A percentile compares a stretch with the other conserved stretches of the same genome.
Conservation (phyloP, 2,329 filamentous ascomycete genomes). For the Keithomyces neogunnii region DNA sequence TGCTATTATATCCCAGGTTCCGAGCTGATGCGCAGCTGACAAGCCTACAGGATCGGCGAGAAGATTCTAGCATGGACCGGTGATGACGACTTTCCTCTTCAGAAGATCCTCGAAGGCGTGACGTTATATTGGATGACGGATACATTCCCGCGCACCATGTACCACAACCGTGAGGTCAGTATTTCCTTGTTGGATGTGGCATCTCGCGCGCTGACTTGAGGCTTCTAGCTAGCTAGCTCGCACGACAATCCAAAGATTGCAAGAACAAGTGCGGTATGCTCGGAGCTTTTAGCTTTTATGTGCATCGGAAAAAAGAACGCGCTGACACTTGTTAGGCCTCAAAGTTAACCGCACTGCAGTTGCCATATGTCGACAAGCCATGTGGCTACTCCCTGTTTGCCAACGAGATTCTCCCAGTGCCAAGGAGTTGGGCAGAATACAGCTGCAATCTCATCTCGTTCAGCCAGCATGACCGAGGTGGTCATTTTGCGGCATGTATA, state of each 20-base stretch:
- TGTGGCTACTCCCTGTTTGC: slow-evolving; percentile 38
- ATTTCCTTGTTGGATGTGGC: neutral
- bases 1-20: neutral
- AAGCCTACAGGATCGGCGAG: slow-evolving; percentile 37
- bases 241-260: slow-evolving; percentile 16
- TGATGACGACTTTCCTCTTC: slow-evolving; percentile 27
- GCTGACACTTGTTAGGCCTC: slow-evolving; percentile 1
- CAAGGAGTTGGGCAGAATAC: slow-evolving; percentile 23
- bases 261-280: slow-evolving; percentile 8
- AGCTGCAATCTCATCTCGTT: slow-evolving; percentile 29
- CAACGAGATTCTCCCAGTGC: slow-evolving; percentile 29
- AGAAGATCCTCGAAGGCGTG: slow-evolving; percentile 39
- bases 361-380: slow-evolving; percentile 27
- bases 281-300: neutral
- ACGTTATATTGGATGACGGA: slow-evolving; percentile 49
- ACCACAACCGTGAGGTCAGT: slow-evolving; percentile 32
- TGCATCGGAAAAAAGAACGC: neutral
- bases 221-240: neutral
- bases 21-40: neutral
- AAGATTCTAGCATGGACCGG: slow-evolving; percentile 46
- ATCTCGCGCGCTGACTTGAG: neutral
- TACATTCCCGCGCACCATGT: slow-evolving; percentile 38
- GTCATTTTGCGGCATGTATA: slow-evolving; percentile 10
- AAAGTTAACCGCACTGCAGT: slow-evolving; percentile 2
- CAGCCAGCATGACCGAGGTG: slow-evolving; percentile 11